A percentile compares a stretch with the other conserved stretches of the same genome.
These are phyloP conservation scores for Ceratocystis variospora DNA, from an alignment of 2,329 filamentous ascomycete species.

Conservation along the genomic window DNA sequence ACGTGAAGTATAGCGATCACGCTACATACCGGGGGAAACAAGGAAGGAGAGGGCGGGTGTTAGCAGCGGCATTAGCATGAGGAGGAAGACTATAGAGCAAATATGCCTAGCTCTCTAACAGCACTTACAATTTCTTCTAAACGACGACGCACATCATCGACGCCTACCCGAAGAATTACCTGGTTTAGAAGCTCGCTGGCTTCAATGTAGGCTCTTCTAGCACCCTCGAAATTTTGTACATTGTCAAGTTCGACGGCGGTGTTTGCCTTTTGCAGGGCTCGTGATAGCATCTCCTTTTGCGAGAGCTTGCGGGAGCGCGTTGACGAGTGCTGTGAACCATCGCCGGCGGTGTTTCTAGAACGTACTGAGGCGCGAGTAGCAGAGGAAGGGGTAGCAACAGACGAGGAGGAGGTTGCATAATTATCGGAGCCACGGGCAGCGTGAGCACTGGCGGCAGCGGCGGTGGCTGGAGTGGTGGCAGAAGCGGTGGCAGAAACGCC, in stretches of 20 bases:
- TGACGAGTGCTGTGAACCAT: conserved; percentile 10
- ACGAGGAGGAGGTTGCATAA: background rate
- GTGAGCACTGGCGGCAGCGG: background rate
- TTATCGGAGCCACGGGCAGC: background rate
- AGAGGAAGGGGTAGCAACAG: background rate
- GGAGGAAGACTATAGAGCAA: background rate
- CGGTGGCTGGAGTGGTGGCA: background rate
- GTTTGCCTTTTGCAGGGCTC: conserved; percentile 87
- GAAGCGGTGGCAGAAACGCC: background rate
- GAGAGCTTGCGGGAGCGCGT: conserved; percentile 34
- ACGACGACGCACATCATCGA: conserved; percentile 77
- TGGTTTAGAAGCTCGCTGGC: conserved; percentile 78
- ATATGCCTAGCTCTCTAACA: background rate
- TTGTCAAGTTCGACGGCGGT: conserved; percentile 92
- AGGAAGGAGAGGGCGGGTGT: background rate
- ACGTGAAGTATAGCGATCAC: conserved; percentile 76
- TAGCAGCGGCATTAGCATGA: background rate
- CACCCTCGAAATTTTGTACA: conserved; percentile 84
- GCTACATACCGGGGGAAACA: conserved; percentile 34
- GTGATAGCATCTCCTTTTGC: conserved; percentile 94
- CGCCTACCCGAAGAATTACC: conserved; percentile 72
- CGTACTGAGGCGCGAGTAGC: background rate
- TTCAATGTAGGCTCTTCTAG: conserved; percentile 78
- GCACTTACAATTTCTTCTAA: conserved; percentile 77
- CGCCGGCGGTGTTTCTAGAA: background rate